Evolutionary conservation across 257 asterid genomes (phyloP), one percentile per base, ranked within the genome.

Genomic region (Petunia axillaris): DNA sequence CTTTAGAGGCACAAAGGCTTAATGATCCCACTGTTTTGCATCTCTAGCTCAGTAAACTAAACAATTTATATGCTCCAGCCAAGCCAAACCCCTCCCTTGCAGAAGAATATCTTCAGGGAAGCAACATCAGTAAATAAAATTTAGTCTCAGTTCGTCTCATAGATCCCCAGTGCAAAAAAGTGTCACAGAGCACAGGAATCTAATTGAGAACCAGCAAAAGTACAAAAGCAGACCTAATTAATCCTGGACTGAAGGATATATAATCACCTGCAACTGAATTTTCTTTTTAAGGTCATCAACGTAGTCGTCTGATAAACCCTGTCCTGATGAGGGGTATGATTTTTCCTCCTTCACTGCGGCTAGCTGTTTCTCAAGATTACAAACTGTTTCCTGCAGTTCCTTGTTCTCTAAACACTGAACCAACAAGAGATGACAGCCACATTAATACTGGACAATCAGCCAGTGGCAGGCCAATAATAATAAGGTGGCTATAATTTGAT

Each of bases 251-350:
- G 57, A 67, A 39, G 77, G 8, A 25, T 38, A 50, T 50, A 54
- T 25, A 87, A 76, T 80, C 79, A 92, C 98, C 98, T 93, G 98
- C 53, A 88, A 84, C 90, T 93, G 97, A 75, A 91, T 86, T 85
- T 87, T 93, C 87, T 80, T 92, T 81, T 87, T 87, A 88, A 93
- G 82, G 75, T 91, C 98, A 11, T 89, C 94, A 63, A 82, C 74
- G 81, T 81, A 84, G 85, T 88, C 97, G 85, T 90, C 92, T 57
- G 91, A 86, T 75, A 82, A 81, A 80, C 83, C 43, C 64, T 88
- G 89, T 78, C 85, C 92, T 62, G 92, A 87, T 57, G 86, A 55
- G 43, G 85, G 71, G 67, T 85, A 79, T 75, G 73, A 71, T 76
- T 85, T 90, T 80, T 82, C 93, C 79, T 86, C 77, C 38, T 89